Percentiles rank a stretch among this genome's conserved stretches.
These are phyloP conservation scores for Crithidia thermophila DNA, from an alignment of 208 protist genomes.

Conservation along the genomic window DNA sequence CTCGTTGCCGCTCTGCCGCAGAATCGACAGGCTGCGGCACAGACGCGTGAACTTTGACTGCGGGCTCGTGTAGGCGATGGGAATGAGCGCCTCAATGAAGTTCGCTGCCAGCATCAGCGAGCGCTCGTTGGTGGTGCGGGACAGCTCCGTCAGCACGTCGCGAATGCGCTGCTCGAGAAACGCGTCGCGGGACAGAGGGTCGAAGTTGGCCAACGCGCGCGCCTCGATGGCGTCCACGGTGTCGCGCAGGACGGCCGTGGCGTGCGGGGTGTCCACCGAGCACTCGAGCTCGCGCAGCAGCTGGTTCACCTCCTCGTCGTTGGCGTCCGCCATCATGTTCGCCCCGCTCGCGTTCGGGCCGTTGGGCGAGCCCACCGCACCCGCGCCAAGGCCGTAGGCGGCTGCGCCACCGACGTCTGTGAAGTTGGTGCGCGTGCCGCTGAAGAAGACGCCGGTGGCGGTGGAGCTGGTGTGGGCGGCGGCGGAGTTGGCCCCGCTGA, in stretches of 20 bases:
- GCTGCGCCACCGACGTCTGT: slow-evolving; percentile 38
- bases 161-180: slow-evolving; percentile 88
- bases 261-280: slow-evolving; percentile 68
- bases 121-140: slow-evolving; percentile 49
- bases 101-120: slow-evolving; percentile 62
- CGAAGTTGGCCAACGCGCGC: slow-evolving; percentile 75
- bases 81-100: slow-evolving; percentile 83
- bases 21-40: slow-evolving; percentile 73
- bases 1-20: slow-evolving; percentile 78
- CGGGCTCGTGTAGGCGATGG: slow-evolving; percentile 82
- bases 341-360: slow-evolving; percentile 13
- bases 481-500: slow-evolving; percentile 37
- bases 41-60: slow-evolving; percentile 82
- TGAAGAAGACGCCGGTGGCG: slow-evolving; percentile 32
- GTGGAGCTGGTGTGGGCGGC: slow-evolving; percentile 37
- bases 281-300: slow-evolving; percentile 75
- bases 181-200: slow-evolving; percentile 71
- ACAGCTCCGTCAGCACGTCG: slow-evolving; percentile 76
- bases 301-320: slow-evolving; percentile 83
- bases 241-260: slow-evolving; percentile 72
- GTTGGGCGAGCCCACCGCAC: slow-evolving; percentile 27
- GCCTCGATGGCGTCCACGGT: slow-evolving; percentile 78
- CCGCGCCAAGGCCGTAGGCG: slow-evolving; percentile 25
- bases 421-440: slow-evolving; percentile 58
- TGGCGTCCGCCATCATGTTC: slow-evolving; percentile 38